Base-by-base conservation (phyloP, 2,329 filamentous ascomycete species). In the Alternaria rosae region DNA sequence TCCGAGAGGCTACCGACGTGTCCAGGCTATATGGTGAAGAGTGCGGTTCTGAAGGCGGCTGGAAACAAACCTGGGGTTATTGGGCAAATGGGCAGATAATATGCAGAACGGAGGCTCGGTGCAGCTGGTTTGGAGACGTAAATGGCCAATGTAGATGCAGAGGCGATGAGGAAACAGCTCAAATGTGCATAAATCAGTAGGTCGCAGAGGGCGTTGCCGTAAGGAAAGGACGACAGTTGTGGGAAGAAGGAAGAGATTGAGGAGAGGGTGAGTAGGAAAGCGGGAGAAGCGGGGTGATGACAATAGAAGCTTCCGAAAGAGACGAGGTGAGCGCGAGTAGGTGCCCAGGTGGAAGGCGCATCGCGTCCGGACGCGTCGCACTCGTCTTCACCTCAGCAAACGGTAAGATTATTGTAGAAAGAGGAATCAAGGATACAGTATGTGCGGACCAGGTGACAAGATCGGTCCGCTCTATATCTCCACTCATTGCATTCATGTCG, bases 101-200 rank as follows among this genome's bases (percentile, higher is more conserved):
- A 78, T 79, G 71, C 70, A 71, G 70, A 69, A 70, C 70, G 66
- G 66, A 66, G 57, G 67, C 65, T 70, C 63, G 63, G 61, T 59
- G 61, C 62, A 57, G 66, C 64, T 71, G 59, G 57, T 68, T 71
- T 72, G 70, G 70, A 68, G 74, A 67, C 65, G 70, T 78, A 79
- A 64, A 78, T 78, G 68, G 73, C 70, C 76, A 76, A 70, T 70
- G 56, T 70, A 79, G 70, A 79, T 78, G 68, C 55, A 74, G 73
- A 70, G 70, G 70, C 62, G 61, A 67, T 64, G 63, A 64, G 55
- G 58, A 70, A 68, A 66, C 52, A 68, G 66, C 59, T 62, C 61
- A 70, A 63, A 75, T 69, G 64, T 57, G 57, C 68, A 68, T 72
- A 72, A 61, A 72, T 72, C 61, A 64, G 66, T 61, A 68, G 66